A percentile compares a stretch with the other conserved stretches of the same genome.
Evolutionary conservation across 805 yeast genomes (phyloP).

Genomic region (Candida nitratophila): DNA sequence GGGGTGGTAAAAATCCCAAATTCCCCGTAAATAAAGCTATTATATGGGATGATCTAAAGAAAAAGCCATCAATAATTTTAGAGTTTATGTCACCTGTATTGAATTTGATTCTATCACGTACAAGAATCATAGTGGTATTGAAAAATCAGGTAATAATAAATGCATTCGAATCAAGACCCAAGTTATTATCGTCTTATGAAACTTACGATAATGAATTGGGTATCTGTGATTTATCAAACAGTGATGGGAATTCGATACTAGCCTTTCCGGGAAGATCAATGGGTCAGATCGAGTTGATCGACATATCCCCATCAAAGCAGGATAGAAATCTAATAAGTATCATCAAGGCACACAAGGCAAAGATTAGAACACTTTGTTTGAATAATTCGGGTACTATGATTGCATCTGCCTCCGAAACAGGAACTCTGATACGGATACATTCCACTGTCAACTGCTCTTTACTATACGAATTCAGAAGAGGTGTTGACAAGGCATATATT

Average conservation of each 20-base stretch:
- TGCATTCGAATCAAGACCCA: slow-evolving; percentile 78
- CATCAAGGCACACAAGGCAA: slow-evolving; percentile 70
- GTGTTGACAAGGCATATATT: slow-evolving; percentile 76
- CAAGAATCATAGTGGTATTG: slow-evolving; percentile 67
- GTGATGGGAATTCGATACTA: slow-evolving; percentile 29
- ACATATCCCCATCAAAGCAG: slow-evolving; percentile 58
- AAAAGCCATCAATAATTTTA: slow-evolving; percentile 61
- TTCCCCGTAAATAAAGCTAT: slow-evolving; percentile 74
- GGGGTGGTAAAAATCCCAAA: slow-evolving; percentile 79
- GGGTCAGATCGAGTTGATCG: slow-evolving; percentile 80
- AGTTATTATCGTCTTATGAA: slow-evolving; percentile 53
- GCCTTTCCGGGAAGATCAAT: slow-evolving; percentile 72
- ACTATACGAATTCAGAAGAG: slow-evolving; percentile 82
- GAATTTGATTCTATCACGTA: slow-evolving; percentile 67
- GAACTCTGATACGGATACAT: slow-evolving; percentile 73
- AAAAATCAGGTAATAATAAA: slow-evolving; percentile 63
- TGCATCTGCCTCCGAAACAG: slow-evolving; percentile 78
- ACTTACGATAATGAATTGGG: slow-evolving; percentile 60
- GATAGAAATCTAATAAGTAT: slow-evolving; percentile 60
- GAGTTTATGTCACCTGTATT: slow-evolving; percentile 74
- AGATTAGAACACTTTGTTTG: slow-evolving; percentile 55
- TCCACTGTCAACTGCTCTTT: slow-evolving; percentile 62
- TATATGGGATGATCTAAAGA: slow-evolving; percentile 88
- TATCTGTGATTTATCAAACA: slow-evolving; percentile 40
- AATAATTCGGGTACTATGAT: slow-evolving; percentile 59